phyloP scores from a whole-genome alignment of 2,329 filamentous ascomycete genomes.

The Diaporthe aspalathi region DNA sequence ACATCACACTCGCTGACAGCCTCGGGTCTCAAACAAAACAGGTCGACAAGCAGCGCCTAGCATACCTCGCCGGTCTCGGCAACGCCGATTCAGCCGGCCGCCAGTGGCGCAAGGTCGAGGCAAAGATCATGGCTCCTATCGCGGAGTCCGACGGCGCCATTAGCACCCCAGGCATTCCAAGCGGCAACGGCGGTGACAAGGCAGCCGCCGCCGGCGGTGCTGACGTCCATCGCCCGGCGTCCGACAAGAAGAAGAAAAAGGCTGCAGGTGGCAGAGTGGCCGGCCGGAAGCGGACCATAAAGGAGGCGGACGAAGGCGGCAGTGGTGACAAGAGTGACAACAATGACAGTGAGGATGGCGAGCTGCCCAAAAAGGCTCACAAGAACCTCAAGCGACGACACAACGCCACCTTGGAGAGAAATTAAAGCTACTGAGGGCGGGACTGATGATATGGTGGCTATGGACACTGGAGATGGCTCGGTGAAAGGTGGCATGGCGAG shows the following conservation, averaged over 20 bases:
- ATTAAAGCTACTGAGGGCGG: too few species aligned
- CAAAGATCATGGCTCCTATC: neutral
- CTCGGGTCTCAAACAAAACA: neutral
- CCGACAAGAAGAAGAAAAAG: neutral
- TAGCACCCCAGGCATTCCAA: neutral
- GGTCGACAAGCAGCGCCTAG: neutral
- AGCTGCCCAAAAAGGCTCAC: neutral
- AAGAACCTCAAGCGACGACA: too few species aligned
- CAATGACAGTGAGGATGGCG: neutral
- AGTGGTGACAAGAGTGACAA: neutral
- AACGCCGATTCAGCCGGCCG: neutral
- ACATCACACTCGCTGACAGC: neutral
- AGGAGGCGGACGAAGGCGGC: neutral
- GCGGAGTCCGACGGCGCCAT: neutral
- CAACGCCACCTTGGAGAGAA: too few species aligned
- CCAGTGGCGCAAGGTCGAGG: neutral
- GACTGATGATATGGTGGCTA: too few species aligned
- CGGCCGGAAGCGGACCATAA: neutral
- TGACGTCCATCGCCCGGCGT: too few species aligned
- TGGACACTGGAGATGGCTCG: too few species aligned
- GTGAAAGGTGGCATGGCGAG: too few species aligned
- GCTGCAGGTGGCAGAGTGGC: neutral
- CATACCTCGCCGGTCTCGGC: neutral
- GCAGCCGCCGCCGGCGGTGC: neutral
- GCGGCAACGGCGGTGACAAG: neutral